A percentile compares a stretch with the other conserved stretches of the same genome.
Evolutionary conservation across 2,329 filamentous ascomycete genomes (phyloP).

Genomic region (Diaporthe longicolla): DNA sequence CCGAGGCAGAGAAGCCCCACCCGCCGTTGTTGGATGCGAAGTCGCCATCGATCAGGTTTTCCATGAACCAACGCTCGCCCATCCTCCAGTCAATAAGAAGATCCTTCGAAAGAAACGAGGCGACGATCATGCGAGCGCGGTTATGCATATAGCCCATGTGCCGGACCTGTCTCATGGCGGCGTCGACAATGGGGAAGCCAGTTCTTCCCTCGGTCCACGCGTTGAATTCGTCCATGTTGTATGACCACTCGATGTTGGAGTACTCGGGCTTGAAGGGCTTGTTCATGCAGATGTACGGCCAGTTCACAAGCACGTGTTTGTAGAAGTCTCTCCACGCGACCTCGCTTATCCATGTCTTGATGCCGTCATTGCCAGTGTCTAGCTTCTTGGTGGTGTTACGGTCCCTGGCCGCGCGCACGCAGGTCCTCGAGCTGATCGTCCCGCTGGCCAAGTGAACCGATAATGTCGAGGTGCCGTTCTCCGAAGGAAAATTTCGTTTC

Average conservation of each 20-base stretch:
- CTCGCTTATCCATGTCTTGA: constrained; percentile 83
- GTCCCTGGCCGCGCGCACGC: constrained; percentile 71
- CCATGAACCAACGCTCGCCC: constrained; percentile 88
- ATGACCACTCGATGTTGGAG: constrained; percentile 86
- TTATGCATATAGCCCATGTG: constrained; percentile 86
- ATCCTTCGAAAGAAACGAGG: constrained; percentile 85
- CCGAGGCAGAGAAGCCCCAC: constrained; percentile 64
- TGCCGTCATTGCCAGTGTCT: constrained; percentile 75
- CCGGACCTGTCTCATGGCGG: constrained; percentile 84
- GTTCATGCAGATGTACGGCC: constrained; percentile 85
- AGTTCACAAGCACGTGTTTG: constrained; percentile 85
- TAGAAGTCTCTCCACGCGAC: constrained; percentile 92
- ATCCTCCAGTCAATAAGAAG: constrained; percentile 86
- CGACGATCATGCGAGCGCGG: constrained; percentile 85
- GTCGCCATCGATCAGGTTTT: constrained; percentile 82
- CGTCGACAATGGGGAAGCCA: constrained; percentile 87
- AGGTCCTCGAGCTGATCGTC: constrained; percentile 76
- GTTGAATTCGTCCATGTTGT: constrained; percentile 76
- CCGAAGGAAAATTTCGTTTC: constrained; percentile 75
- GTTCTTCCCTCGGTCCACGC: constrained; percentile 83
- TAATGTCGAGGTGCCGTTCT: constrained; percentile 75
- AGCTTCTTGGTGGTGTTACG: constrained; percentile 75
- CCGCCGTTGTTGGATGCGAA: constrained; percentile 82
- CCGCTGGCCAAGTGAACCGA: constrained; percentile 80
- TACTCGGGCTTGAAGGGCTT: constrained; percentile 84